phyloP scores from a whole-genome alignment of 768 basidiomycete genomes.

The Trametes cubensis region DNA sequence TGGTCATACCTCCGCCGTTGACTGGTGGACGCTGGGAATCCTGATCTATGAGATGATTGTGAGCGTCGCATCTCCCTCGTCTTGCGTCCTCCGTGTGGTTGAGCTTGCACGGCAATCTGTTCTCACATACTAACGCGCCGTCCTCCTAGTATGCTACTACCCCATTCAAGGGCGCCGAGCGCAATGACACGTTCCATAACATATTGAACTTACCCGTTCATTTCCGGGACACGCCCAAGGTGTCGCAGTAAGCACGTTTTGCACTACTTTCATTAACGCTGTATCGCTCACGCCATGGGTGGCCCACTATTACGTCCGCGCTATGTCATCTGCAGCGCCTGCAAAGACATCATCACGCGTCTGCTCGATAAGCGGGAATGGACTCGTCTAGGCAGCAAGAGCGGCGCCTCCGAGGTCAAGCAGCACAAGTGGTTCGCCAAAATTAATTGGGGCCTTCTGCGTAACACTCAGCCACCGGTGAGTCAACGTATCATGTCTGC shows the following conservation, averaged over 20 bases:
- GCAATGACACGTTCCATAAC: constrained; percentile 95
- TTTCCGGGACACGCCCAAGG: constrained; percentile 84
- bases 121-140: constrained; percentile 23
- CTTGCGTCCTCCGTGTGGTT: constrained; percentile 14
- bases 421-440: constrained; percentile 98
- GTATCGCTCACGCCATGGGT: constrained; percentile 16
- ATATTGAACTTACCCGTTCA: constrained; percentile 84
- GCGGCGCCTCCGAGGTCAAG: constrained; percentile 98
- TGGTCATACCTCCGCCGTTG: constrained; percentile 97
- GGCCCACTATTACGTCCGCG: constrained; percentile 20
- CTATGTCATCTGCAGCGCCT: constrained; percentile 53
- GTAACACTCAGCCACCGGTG: constrained; percentile 92
- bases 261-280: constrained; percentile 11
- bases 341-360: constrained; percentile 86
- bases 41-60: constrained; percentile 99
- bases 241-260: constrained; percentile 60
- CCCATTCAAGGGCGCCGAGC: constrained; percentile 95
- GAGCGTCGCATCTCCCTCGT: constrained; percentile 42
- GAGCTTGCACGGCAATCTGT: background rate
- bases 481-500: constrained; percentile 34
- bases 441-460: constrained; percentile 94
- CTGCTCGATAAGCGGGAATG: constrained; percentile 91
- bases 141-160: constrained; percentile 87
- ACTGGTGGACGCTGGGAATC: constrained; percentile 99
- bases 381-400: constrained; percentile 85